Evolutionary conservation across 1,284 basidiomycete species (phyloP).

Genomic region (Ustilago nuda): DNA sequence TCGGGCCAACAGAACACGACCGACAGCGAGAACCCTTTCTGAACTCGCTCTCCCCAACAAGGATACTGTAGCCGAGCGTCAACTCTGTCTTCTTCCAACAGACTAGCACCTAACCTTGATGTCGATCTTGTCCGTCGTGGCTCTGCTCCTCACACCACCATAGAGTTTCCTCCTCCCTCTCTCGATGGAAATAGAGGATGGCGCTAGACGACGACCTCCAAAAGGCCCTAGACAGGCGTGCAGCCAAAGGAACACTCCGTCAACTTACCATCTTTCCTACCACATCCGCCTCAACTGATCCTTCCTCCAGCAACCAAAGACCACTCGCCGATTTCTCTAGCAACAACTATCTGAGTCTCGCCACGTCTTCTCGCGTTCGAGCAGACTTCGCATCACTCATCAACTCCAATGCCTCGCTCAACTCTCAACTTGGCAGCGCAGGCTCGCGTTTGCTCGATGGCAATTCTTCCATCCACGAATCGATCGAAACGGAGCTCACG

Average conservation of each 20-base stretch:
- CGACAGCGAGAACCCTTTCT: too few species aligned
- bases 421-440: conserved; percentile 76
- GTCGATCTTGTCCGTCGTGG: background rate
- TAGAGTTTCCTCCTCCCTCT: background rate
- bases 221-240: conserved; percentile 51
- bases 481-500: conserved; percentile 55
- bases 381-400: conserved; percentile 34
- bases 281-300: conserved; percentile 14
- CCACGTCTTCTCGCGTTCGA: conserved; percentile 74
- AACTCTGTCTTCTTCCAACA: background rate
- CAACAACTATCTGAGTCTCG: conserved; percentile 93
- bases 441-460: conserved; percentile 89
- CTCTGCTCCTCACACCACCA: background rate
- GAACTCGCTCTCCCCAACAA: background rate
- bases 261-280: conserved; percentile 48
- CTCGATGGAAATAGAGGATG: background rate
- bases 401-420: conserved; percentile 12
- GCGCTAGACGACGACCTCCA: conserved; percentile 61
- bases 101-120: background rate
- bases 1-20: background rate
- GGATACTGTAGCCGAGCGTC: background rate
- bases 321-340: conserved; percentile 79
- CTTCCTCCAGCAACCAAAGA: conserved; percentile 5
- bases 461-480: conserved; percentile 71
- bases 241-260: conserved; percentile 57